phyloP scores from a whole-genome alignment of 2,329 filamentous ascomycete species.

The Ophiostoma sp. region DNA sequence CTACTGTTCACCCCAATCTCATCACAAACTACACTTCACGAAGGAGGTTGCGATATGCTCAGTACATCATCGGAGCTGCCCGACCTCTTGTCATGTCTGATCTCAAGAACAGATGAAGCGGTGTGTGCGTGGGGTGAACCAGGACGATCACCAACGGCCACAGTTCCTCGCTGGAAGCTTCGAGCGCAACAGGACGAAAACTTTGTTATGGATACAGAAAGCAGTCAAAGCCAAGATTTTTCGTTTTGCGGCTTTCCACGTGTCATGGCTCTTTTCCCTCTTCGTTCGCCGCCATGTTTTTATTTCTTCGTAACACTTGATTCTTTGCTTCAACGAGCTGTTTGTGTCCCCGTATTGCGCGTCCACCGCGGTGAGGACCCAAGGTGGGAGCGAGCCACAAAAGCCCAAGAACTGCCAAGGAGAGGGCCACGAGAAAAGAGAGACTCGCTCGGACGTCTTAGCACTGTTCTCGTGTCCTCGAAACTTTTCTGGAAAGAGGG shows the following conservation, averaged over 20 bases:
- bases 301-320: not conserved
- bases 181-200: not conserved
- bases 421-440: not conserved
- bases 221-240: not conserved
- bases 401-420: too few species aligned
- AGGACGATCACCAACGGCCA: not conserved
- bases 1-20: not conserved
- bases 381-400: too few species aligned
- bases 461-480: not conserved
- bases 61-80: not conserved
- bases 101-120: not conserved
- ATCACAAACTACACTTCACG: not conserved
- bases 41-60: not conserved
- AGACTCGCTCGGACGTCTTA: not conserved
- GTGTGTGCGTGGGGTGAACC: constrained; percentile 1
- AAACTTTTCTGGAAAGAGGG: not conserved
- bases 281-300: constrained; percentile 13
- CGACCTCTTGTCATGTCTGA: not conserved
- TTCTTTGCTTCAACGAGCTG: too few species aligned
- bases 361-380: too few species aligned
- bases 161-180: not conserved
- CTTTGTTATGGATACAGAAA: not conserved
- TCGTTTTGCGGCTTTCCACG: not conserved
- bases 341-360: too few species aligned
- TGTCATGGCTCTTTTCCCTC: not conserved